phyloP scores from a whole-genome alignment of 2,329 filamentous ascomycete species.

The Neurospora sp. region DNA sequence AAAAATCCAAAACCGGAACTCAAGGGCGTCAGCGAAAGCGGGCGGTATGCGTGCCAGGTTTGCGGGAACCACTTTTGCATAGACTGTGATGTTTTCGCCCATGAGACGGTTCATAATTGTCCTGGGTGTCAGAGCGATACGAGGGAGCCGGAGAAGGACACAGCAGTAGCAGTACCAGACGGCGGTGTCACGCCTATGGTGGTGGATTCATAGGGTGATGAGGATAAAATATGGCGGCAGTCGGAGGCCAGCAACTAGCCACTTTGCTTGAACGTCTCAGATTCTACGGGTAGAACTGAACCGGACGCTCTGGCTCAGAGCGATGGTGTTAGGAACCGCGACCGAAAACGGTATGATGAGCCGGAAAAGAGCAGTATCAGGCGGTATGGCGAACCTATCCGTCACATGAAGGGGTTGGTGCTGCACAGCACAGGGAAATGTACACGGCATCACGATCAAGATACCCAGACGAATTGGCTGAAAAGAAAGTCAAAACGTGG shows the following conservation, averaged over 20 bases:
- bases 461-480: not conserved
- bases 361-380: not conserved
- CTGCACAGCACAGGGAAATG: not conserved
- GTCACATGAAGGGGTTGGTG: not conserved
- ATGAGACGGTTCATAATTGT: conserved; percentile 92
- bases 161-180: not conserved
- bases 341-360: not conserved
- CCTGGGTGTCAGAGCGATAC: conserved; percentile 67
- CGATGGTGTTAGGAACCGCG: not conserved
- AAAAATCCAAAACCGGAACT: conserved; percentile 16
- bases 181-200: conserved; percentile 27
- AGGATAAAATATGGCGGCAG: not conserved
- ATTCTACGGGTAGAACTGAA: not conserved
- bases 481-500: not conserved
- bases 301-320: not conserved
- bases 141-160: conserved; percentile 14
- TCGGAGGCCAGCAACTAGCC: not conserved
- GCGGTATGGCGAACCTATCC: not conserved
- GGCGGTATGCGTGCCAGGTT: conserved; percentile 79
- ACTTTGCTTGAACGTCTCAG: not conserved
- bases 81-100: conserved; percentile 91
- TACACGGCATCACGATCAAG: not conserved
- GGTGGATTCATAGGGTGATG: conserved; percentile 26
- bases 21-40: conserved; percentile 72
- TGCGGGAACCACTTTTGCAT: conserved; percentile 92